Base-by-base conservation (phyloP, 257 asterid species). In the Galeopsis tetrahit region DNA sequence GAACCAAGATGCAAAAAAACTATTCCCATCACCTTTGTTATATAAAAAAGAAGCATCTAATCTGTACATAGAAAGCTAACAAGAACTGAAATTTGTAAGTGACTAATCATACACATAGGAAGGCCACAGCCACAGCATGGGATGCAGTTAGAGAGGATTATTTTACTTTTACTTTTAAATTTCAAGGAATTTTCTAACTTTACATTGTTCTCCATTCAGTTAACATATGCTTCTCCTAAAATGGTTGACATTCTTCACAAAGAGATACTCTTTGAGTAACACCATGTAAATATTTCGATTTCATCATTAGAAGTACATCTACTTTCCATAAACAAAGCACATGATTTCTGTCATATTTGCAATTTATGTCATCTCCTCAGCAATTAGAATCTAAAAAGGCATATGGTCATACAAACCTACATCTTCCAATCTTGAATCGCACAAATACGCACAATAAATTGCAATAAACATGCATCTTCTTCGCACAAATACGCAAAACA, bases 211-310 rank as follows among this genome's bases (percentile, higher is more conserved):
- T 43, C 31, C 69, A 38, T 70, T 13, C 55, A 61, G 10, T 39
- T 48, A 49, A 48, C 7, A 49, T 72, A 36, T 62, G 52, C 15
- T 31, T 7, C 38, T 70, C 51, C 11, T 71, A 43, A 1, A 59
- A 71, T 42, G 36, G 75, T 59, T 42, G 42, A 69, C 39, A 42
- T 69, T 57, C 67, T 28, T n/a, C 33, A 7, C 58, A 70, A 2
- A 56, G 34, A 52, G 52, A 68, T 35, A 52, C 33, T 34, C 31
- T 31, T 31, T 44, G 35, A 9, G 48, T 70, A 21, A 21, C 28
- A 21, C 66, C 66, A 5, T 60, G 42, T 17, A 59, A 32, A 32
- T 33, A 5, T 35, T 60, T 11, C 15, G 17, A 60, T 28, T 58
- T 28, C 63, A 58, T 31, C 40, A 58, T 39, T 6, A 39, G 9